These are phyloP conservation scores for Fomitopsis palustris DNA, from an alignment of 1,284 basidiomycete species.

Conservation along the genomic window DNA sequence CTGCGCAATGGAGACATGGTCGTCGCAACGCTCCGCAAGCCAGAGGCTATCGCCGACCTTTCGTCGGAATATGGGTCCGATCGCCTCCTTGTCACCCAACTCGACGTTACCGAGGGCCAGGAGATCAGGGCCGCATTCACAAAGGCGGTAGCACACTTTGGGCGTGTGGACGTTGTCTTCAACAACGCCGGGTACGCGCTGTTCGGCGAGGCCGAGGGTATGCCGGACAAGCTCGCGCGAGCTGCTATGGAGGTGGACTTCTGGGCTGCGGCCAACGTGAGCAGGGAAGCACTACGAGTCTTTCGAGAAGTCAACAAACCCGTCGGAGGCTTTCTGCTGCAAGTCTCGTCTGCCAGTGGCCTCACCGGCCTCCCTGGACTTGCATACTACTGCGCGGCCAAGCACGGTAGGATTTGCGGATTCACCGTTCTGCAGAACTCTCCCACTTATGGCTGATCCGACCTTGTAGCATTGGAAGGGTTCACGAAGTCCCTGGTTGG, in stretches of 20 bases:
- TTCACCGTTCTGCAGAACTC: no score
- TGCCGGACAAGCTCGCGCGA: constrained; percentile 26
- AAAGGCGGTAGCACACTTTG: constrained; percentile 30
- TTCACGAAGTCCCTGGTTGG: constrained; percentile 28
- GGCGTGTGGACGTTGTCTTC: constrained; percentile 40
- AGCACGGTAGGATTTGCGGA: no score
- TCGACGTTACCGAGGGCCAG: constrained; percentile 35
- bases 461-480: constrained; percentile 26
- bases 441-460: no score
- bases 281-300: constrained; percentile 28
- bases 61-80: constrained; percentile 9
- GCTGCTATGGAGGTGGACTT: constrained; percentile 33
- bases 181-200: constrained; percentile 37
- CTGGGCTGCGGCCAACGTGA: constrained; percentile 32
- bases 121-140: constrained; percentile 32
- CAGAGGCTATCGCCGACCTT: constrained; percentile 21
- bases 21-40: constrained; percentile 29
- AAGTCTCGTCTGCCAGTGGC: background rate
- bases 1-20: constrained; percentile 27
- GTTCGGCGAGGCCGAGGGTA: constrained; percentile 33
- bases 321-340: constrained; percentile 27
- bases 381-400: no score
- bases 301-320: constrained; percentile 35
- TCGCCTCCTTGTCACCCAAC: constrained; percentile 32
- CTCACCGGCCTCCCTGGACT: no score